phyloP scores from a whole-genome alignment of 352 stramenopile genomes.

The Phytophthora fragariae region DNA sequence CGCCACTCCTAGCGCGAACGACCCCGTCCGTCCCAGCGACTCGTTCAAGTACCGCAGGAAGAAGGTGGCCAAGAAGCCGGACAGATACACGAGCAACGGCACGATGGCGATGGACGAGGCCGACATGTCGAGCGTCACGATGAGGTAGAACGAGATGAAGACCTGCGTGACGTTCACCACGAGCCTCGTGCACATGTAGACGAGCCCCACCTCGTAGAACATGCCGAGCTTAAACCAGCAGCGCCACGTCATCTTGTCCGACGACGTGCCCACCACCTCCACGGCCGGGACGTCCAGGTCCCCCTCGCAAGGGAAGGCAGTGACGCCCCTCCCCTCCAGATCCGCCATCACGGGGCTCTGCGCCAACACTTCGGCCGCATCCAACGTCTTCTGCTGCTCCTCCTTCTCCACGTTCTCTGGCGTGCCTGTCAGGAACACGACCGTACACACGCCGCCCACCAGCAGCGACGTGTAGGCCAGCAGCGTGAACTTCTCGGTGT shows the following conservation, averaged over 20 bases:
- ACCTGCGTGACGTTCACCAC: slow-evolving; percentile 89
- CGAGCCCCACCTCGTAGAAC: slow-evolving; percentile 88
- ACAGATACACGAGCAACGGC: slow-evolving; percentile 84
- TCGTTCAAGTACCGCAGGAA: slow-evolving; percentile 83
- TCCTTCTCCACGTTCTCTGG: slow-evolving; percentile 56
- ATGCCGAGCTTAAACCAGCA: slow-evolving; percentile 80
- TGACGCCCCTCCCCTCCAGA: slow-evolving; percentile 48
- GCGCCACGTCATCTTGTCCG: slow-evolving; percentile 72
- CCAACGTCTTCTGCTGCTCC: slow-evolving; percentile 29
- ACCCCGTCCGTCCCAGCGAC: slow-evolving; percentile 67
- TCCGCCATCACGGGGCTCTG: slow-evolving; percentile 70
- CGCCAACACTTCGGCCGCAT: slow-evolving; percentile 38
- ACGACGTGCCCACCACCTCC: slow-evolving; percentile 31
- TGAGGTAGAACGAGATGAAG: slow-evolving; percentile 90
- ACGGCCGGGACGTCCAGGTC: slow-evolving; percentile 49
- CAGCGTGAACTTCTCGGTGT: slow-evolving; percentile 80
- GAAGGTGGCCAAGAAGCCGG: slow-evolving; percentile 83
- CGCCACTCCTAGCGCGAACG: slow-evolving; percentile 65
- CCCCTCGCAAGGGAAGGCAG: slow-evolving; percentile 58
- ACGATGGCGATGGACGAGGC: slow-evolving; percentile 87
- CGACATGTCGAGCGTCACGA: slow-evolving; percentile 87
- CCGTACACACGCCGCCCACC: slow-evolving; percentile 65
- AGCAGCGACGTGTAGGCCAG: slow-evolving; percentile 77
- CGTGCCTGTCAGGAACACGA: slow-evolving; percentile 76
- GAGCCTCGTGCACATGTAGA: slow-evolving; percentile 90